A percentile compares a stretch with the other conserved stretches of the same genome.
phyloP scores from a whole-genome alignment of 176 grass and related monocot species.

The Phragmites australis region DNA sequence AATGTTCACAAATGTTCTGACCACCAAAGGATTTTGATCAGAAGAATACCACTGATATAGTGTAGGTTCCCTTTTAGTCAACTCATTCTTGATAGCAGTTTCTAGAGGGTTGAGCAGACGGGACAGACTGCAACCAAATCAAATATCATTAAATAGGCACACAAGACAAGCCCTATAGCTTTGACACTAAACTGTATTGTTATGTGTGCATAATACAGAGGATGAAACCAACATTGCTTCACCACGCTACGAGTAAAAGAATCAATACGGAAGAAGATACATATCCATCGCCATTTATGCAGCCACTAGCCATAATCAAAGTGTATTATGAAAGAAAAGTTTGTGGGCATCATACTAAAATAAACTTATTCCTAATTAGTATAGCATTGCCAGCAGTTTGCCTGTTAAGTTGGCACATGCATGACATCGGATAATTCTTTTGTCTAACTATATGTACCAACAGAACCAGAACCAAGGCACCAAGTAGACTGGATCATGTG shows the following conservation, averaged over 20 bases:
- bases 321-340: slow-evolving; percentile 7
- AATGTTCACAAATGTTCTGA: slow-evolving; percentile 80
- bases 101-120: slow-evolving; percentile 70
- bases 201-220: background rate
- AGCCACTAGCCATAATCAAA: slow-evolving; percentile 11
- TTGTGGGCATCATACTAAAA: background rate
- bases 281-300: slow-evolving; percentile 23
- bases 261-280: background rate
- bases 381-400: slow-evolving; percentile 9
- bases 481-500: background rate
- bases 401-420: slow-evolving; percentile 1
- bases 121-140: slow-evolving; percentile 64
- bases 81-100: slow-evolving; percentile 66
- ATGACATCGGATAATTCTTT: slow-evolving; percentile 28
- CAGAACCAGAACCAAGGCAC: background rate
- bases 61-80: slow-evolving; percentile 63
- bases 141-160: slow-evolving; percentile 4
- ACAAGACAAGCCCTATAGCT: background rate
- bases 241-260: background rate
- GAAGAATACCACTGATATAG: slow-evolving; percentile 87
- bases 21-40: slow-evolving; percentile 75
- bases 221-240: slow-evolving; percentile 10
- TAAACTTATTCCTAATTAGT: background rate
- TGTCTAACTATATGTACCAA: background rate
- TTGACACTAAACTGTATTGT: background rate